Base-by-base conservation (phyloP, 148 eudicot genomes). In the Camellia japonica region DNA sequence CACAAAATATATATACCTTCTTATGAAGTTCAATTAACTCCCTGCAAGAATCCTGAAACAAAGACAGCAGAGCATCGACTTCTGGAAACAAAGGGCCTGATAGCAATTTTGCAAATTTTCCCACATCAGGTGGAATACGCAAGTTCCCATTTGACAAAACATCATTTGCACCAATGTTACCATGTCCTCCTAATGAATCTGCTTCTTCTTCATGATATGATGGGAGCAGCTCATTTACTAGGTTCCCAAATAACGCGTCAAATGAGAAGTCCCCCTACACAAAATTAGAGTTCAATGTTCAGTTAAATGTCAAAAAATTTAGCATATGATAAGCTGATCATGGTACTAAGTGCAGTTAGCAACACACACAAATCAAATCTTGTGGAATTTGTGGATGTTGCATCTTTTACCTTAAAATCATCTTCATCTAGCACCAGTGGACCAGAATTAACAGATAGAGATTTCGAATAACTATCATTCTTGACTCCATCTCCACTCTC, bases 181-280 rank as follows among this genome's bases (percentile, higher is more conserved):
- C 76, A 77, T 89, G 91, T 54, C 94, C 96, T 58, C 91, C 96
- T 13, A 73, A 58, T 64, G 86, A 76, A 72, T 95, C 94, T 41
- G 79, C 72, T 19, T 88, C 94, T 54, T 88, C 93, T 62, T 93
- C 98, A 79, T 87, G 88, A 78, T 84, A 93, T 59, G 93, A 89
- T 20, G 97, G 97, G 76, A 95, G 86, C 74, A 93, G 78, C 77
- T 90, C 94, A 80, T 93, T 91, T 62, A 95, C 97, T 84, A 93
- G 81, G 85, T 88, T 95, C 60, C 97, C 98, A 85, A 95, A 95
- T 82, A 95, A 87, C 8, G 94, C 96, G 85, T 95, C 98, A 83
- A 95, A 95, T 69, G 98, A 95, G 79, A 95, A 95, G 77, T 91
- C 94, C 79, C 98, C 98, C 97, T 95, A 76, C 83, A 89, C 6